These are phyloP conservation scores for Rhizopus arrhizus DNA, from an alignment of 371 early-diverging fungal genomes.

Conservation along the genomic window DNA sequence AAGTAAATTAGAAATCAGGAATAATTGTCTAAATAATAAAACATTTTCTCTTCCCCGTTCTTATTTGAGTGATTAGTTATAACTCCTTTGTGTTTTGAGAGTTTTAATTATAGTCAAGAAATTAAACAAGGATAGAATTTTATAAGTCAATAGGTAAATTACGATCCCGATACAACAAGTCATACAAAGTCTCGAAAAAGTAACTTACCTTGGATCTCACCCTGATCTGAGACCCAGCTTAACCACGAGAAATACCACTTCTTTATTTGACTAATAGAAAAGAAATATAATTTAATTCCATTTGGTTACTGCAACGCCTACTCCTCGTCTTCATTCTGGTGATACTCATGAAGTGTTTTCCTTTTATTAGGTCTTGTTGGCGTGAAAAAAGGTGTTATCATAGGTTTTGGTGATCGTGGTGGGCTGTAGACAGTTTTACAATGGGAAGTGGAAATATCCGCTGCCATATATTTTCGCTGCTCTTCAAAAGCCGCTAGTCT, in stretches of 20 bases:
- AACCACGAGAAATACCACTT: constrained; percentile 14
- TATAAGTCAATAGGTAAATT: constrained; percentile 12
- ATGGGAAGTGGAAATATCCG: constrained; percentile 22
- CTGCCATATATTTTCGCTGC: constrained; percentile 20
- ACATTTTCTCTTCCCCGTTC: constrained; percentile 1
- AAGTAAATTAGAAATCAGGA: constrained; percentile 2
- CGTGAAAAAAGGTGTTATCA: constrained; percentile 23
- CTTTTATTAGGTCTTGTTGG: constrained; percentile 27
- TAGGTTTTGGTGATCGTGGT: constrained; percentile 23
- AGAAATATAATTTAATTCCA: constrained; percentile 15
- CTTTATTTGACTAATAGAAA: constrained; percentile 19
- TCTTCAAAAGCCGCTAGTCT: constrained; percentile 25
- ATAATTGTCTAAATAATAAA: constrained; percentile 4
- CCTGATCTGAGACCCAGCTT: constrained; percentile 7
- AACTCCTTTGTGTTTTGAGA: constrained; percentile 18
- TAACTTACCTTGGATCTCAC: constrained; percentile 1
- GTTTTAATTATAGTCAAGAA: constrained; percentile 12
- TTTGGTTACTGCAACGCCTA: constrained; percentile 15
- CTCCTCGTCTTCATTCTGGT: constrained; percentile 20
- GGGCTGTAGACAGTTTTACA: constrained; percentile 20
- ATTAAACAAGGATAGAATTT: constrained; percentile 13
- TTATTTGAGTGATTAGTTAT: constrained; percentile 16
- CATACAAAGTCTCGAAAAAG: constrained; percentile 15
- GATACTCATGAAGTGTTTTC: constrained; percentile 19
- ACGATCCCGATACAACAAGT: constrained; percentile 15